Evolutionary conservation across 176 grass and related monocot genomes (phyloP), one percentile per base, ranked within the genome.

Genomic region (Oropetium thomaeum): DNA sequence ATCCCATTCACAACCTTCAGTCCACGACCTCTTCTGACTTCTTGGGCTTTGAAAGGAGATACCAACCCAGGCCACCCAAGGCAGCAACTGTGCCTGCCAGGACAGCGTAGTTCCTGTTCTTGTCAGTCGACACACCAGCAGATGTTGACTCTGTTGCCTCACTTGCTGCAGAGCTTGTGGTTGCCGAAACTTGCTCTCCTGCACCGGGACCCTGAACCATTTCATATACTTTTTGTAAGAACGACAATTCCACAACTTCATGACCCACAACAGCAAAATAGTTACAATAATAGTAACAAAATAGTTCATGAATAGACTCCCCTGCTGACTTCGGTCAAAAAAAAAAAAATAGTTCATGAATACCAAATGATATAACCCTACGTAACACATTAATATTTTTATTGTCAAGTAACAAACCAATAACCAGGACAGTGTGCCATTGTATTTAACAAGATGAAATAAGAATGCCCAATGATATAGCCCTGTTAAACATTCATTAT

Each of bases 1-100:
- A 45, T 62, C 37, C 8, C 67, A 73, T 70, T 70, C 25, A 63
- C 30, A 43, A 5, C n/a, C 29, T 35, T 89, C 72, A 87, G 68
- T 89, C 73, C 17, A 62, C 62, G 5, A 89, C 72, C 74, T 94
- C 89, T 27, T 92, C 83, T 2, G 87, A 51, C 86, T 90, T 94
- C 81, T 87, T 89, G 29, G 95, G 95, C 71, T 94, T 92, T 67
- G 91, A 84, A 58, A 92, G 49, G 43, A 98, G 58, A 75, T 98
- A 98, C 95, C 95, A 98, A 55, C 91, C 89, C 61, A 99, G 40
- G 39, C 41, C 91, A 85, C 82, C 72, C 58, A 89, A 47, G 74
- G 74, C 73, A 55, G 87, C 89, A 37, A 90, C 3, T 33, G 84
- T 82, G 54, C 91, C 91, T 67, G 96, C 91, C 48, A 92, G 17